These are phyloP conservation scores for Xerocomus spinulosus DNA, from an alignment of 768 basidiomycete species.

Conservation along the genomic window DNA sequence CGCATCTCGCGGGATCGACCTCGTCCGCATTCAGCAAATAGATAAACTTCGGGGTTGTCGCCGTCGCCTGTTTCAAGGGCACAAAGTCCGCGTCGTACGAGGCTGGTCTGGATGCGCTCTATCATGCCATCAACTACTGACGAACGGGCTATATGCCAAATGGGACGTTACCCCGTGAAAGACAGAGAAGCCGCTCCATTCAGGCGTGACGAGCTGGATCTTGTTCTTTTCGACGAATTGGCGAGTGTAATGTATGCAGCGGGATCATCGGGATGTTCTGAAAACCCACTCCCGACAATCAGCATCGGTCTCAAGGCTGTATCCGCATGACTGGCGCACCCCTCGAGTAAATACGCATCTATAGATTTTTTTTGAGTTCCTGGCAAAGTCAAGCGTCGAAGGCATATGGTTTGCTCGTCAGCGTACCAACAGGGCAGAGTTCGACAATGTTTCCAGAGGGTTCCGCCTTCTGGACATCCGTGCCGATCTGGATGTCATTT, in stretches of 20 bases:
- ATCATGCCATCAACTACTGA: not conserved
- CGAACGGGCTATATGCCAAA: not conserved
- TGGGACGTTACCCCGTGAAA: conserved; percentile 77
- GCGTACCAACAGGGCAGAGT: conserved; percentile 95
- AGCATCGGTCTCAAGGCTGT: conserved; percentile 89
- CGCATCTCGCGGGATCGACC: conserved; percentile 80
- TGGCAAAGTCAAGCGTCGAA: conserved; percentile 96
- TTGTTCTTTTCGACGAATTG: conserved; percentile 79
- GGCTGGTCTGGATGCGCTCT: conserved; percentile 90
- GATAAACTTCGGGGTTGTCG: conserved; percentile 84
- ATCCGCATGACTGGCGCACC: conserved; percentile 97
- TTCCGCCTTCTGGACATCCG: conserved; percentile 96
- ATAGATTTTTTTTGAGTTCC: conserved; percentile 98
- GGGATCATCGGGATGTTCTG: conserved; percentile 81
- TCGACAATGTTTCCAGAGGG: conserved; percentile 96
- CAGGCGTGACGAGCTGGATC: conserved; percentile 68
- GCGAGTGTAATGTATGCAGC: conserved; percentile 73
- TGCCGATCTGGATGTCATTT: conserved; percentile 98
- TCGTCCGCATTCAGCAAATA: conserved; percentile 98
- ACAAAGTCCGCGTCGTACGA: conserved; percentile 95
- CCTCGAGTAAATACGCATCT: conserved; percentile 92
- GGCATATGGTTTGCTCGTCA: conserved; percentile 98
- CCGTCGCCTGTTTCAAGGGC: conserved; percentile 72
- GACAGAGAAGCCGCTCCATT: conserved; percentile 95
- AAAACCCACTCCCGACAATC: conserved; percentile 83